phyloP scores from a whole-genome alignment of 345 rosid species.

The Cochlearia excelsa region DNA sequence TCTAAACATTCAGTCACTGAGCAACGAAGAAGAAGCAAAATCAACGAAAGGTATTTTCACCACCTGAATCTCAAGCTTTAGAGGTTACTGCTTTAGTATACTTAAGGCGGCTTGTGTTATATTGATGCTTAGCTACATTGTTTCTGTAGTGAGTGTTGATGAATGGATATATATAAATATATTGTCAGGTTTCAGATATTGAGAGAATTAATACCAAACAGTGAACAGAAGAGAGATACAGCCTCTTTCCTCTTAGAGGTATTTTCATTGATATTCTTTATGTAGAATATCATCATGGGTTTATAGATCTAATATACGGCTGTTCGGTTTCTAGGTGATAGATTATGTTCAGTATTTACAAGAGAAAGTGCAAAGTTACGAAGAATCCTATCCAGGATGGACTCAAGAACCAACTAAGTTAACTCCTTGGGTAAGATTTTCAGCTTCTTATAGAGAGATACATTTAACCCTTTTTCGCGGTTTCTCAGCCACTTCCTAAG shows the following conservation, averaged over 20 bases:
- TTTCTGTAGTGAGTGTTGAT: neutral
- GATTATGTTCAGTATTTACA: conserved; percentile 82
- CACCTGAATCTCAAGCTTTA: conserved; percentile 4
- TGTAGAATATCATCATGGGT: neutral
- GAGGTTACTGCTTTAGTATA: neutral
- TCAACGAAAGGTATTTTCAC: conserved; percentile 71
- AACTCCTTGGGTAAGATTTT: conserved; percentile 74
- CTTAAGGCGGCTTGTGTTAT: neutral
- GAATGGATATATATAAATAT: neutral
- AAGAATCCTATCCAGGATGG: conserved; percentile 85
- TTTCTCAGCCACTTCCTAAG: no score
- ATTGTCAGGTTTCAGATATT: conserved; percentile 81
- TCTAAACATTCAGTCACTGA: conserved; percentile 96
- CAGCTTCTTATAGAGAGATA: neutral
- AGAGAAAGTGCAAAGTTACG: conserved; percentile 75
- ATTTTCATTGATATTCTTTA: neutral
- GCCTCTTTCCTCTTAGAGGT: conserved; percentile 97
- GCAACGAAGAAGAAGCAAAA: conserved; percentile 94
- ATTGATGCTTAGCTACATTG: conserved; percentile 4
- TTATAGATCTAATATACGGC: neutral
- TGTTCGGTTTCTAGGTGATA: conserved; percentile 57
- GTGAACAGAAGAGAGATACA: conserved; percentile 89
- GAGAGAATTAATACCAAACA: conserved; percentile 85
- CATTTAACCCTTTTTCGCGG: neutral
- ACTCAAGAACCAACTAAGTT: conserved; percentile 73